Evolutionary conservation across 2,329 filamentous ascomycete species (phyloP), one percentile per base, ranked within the genome.

Genomic region (Pseudodiploospora longispora): DNA sequence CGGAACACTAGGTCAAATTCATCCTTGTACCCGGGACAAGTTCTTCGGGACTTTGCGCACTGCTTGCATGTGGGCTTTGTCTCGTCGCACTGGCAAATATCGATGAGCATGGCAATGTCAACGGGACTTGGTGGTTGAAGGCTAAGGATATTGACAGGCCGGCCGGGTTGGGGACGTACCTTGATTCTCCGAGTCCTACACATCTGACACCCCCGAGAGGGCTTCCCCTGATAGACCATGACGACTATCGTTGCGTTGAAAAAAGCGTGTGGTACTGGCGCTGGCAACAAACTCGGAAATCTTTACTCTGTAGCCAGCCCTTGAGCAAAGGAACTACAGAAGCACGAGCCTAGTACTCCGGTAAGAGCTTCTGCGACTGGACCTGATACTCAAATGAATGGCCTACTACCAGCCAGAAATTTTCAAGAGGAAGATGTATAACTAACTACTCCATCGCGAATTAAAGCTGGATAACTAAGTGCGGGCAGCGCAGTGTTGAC

Each of bases 101-200:
- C 34, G 41, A 36, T 48, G 36, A 48, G 46, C 36, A 40, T 28
- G 33, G 29, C 32, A 9, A 12, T 12, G 12, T 34, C 12, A 34
- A 9, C 9, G 9, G 32, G 32, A 34, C 32, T 34, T 9, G 32
- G 8, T 34, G 32, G 19, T 19, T 19, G 19, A 19, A 19, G 19
- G 19, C 19, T 19, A 19, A 19, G 19, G 35, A 34, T 3, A 4
- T 19, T 19, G 19, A 19, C 19, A 19, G 19, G 19, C 12, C 8
- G 19, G 19, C 19, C 19, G 19, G 19, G 19, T 19, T 19, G 19
- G 19, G 10, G n/a, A 52, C 70, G 50, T 70, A 84, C 83, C 75
- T 87, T 87, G 59, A 87, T 87, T 54, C 83, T 74, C 51, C 83
- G 74, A 32, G 75, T 83, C 59, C 83, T 76, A 60, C 83, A 87